Evolutionary conservation across 192 early-diverging fungal genomes (phyloP), one percentile per base, ranked within the genome.

Genomic region (Glomus cerebriforme): DNA sequence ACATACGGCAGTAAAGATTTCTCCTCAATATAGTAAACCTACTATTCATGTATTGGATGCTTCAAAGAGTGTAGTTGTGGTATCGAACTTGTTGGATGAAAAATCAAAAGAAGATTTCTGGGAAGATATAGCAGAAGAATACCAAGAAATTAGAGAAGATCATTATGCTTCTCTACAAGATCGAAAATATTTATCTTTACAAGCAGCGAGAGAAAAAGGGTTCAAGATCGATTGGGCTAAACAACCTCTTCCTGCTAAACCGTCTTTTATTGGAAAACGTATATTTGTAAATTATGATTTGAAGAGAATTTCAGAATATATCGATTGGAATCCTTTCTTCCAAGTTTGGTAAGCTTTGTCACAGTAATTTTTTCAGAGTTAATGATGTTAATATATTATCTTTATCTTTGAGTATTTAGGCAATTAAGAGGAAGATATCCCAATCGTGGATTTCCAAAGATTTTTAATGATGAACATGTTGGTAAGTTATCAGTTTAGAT

Each of bases 251-350:
- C 92, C 95, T 15, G 89, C 88, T 77, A 94, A 93, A 83, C 96
- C 96, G 17, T 90, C 86, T 73, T 90, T 95, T 85, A 81, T 96
- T 60, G 96, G 96, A 45, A 93, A 92, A 69, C 92, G 91, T 79
- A 84, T 93, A 17, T 92, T 93, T 76, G 85, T 93, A 66, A 87
- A 95, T 76, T 89, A 91, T 83, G 93, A 95, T 70, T 89, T 98
- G 62, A 86, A 89, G 63, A 81, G 87, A 54, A 85, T 98, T 19
- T 80, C 96, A 32, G 84, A 89, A n/a, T 94, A 93, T 79, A 97
- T 98, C 67, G 97, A 98, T 84, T 98, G 97, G 96, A 98, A 96
- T 72, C 97, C 97, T 37, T 98, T 98, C 91, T 98, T 98, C 91
- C 97, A 98, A 83, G 95, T 96, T 19, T 98, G 95, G 93, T 78